phyloP scores from a whole-genome alignment of 73 alveolate species.

The Paramecium sexaurelia region DNA sequence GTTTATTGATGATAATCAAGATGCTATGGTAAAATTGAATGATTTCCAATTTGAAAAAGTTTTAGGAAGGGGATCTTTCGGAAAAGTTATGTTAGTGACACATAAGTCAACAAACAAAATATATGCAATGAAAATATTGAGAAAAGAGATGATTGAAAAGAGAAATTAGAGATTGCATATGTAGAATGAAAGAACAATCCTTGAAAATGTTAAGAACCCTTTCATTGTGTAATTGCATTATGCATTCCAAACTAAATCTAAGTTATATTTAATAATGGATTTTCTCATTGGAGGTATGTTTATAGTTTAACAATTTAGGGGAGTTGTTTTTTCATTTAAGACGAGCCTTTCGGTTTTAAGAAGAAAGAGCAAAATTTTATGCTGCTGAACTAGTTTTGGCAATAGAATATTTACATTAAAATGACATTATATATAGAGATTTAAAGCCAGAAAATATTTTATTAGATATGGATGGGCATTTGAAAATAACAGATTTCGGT shows the following conservation, averaged over 20 bases:
- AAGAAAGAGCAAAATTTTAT: slow-evolving; percentile 88
- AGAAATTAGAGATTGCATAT: slow-evolving; percentile 79
- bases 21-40: slow-evolving; percentile 41
- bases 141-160: slow-evolving; percentile 78
- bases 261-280: slow-evolving; percentile 92
- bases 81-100: slow-evolving; percentile 81
- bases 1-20: neutral
- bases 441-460: slow-evolving; percentile 95
- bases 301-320: neutral
- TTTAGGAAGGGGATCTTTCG: slow-evolving; percentile 85
- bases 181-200: slow-evolving; percentile 78
- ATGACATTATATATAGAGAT: slow-evolving; percentile 90
- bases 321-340: slow-evolving; percentile 74
- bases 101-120: slow-evolving; percentile 65
- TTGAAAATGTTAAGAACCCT: slow-evolving; percentile 75
- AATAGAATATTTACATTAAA: slow-evolving; percentile 88
- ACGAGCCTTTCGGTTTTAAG: slow-evolving; percentile 70
- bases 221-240: slow-evolving; percentile 92
- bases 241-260: slow-evolving; percentile 90
- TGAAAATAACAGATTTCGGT: slow-evolving; percentile 95
- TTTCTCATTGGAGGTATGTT: slow-evolving; percentile 87
- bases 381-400: slow-evolving; percentile 89
- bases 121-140: slow-evolving; percentile 89
- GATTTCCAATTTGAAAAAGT: slow-evolving; percentile 81
- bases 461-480: slow-evolving; percentile 91